Evolutionary conservation across 1,284 basidiomycete species (phyloP).

Genomic region (Lentinus polychrous): DNA sequence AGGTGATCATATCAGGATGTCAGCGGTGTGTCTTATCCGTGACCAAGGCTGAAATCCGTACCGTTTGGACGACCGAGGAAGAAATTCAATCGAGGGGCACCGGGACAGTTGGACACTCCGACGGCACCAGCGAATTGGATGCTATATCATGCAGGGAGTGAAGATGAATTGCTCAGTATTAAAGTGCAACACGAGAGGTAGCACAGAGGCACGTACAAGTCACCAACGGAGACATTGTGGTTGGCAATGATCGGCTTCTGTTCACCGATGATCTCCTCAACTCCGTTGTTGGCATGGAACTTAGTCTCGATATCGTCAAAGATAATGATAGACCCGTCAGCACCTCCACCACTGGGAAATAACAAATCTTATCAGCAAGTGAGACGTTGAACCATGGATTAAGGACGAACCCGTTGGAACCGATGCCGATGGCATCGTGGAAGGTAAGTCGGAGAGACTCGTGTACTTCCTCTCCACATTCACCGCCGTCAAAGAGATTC

Average conservation of each 20-base stretch:
- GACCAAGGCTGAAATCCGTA: neutral
- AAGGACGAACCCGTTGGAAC: constrained; percentile 18
- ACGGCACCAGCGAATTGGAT: constrained; percentile 24
- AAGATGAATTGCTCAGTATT: neutral
- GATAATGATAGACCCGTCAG: constrained; percentile 8
- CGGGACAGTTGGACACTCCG: constrained; percentile 20
- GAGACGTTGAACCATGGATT: too few species aligned
- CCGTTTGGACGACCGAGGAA: constrained; percentile 13
- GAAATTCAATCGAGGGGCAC: constrained; percentile 20
- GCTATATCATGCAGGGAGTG: too few species aligned
- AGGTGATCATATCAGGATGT: constrained; percentile 5
- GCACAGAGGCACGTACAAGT: constrained; percentile 16
- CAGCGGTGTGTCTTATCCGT: neutral
- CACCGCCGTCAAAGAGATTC: constrained; percentile 28
- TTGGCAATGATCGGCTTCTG: constrained; percentile 16
- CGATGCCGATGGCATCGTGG: constrained; percentile 25
- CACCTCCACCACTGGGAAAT: constrained; percentile 3
- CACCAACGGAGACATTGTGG: constrained; percentile 20
- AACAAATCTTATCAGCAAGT: too few species aligned
- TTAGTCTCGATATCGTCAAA: constrained; percentile 17
- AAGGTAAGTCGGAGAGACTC: constrained; percentile 26
- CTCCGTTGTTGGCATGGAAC: constrained; percentile 19
- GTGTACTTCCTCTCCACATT: constrained; percentile 23
- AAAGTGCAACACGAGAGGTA: neutral
- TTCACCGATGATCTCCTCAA: constrained; percentile 19